Evolutionary conservation across 805 yeast genomes (phyloP), one percentile per base, ranked within the genome.

Genomic region (Candida quercuum): DNA sequence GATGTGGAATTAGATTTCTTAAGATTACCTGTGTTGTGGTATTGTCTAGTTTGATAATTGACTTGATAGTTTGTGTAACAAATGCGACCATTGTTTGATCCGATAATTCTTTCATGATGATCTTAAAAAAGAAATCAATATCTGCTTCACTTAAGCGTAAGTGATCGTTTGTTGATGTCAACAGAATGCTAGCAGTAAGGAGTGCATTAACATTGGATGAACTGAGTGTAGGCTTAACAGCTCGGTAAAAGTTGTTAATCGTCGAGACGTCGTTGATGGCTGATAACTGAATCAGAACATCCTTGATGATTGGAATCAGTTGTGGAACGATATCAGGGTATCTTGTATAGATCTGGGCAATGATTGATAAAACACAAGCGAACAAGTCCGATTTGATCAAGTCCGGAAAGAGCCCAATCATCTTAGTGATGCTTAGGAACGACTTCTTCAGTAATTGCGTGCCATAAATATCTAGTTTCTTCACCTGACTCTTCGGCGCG

Each of bases 351-450:
- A 31, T 65, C 63, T 48, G 74, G 72, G 43, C 32, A 11, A 51
- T 72, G 74, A 35, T 69, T 48, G 71, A 80, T 18, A 89, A 59
- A 28, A 84, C 50, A 49, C 95, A 81, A 0, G 89, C 72, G 52
- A 76, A 76, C 21, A 91, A 61, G 55, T 91, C 98, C 11, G 66
- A 58, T 46, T 76, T 76, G 32, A 86, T 82, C 15, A 81, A 68
- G 19, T 68, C 75, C 0, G 94, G 91, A 48, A 89, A 78, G 24
- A 63, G 64, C 13, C 67, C 68, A 17, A 78, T 69, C 79, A 85
- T 82, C 7, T 66, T 74, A n/a, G 78, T 74, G 17, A 85, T 62
- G 2, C 72, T 66, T 13, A 60, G 63, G 39, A 74, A 74, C 6
- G 72, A 64, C 39, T 66, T 72, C 52, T 67, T 77, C 42, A 77